Evolutionary conservation across 257 asterid species (phyloP), one percentile per base, ranked within the genome.

Genomic region (Scutellaria galericulata): DNA sequence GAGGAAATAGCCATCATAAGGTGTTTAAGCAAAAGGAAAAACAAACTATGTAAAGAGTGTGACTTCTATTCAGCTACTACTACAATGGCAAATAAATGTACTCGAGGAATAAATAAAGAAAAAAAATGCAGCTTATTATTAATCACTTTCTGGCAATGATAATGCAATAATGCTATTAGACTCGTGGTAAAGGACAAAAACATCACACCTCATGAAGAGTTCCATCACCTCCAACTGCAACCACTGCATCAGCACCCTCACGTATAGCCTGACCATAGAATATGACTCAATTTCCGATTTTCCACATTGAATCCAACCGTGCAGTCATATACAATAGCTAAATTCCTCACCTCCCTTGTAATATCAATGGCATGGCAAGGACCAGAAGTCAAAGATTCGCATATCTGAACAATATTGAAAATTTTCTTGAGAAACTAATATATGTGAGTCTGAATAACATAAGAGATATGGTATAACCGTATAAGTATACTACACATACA

Each of bases 151-250:
- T 37, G 39, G 63, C 31, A 64, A 72, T 18, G 47, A 64, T 66
- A 47, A 53, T 39, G 63, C 15, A 27, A 66, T 8, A 37, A 45
- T 4, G 44, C 62, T 15, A 75, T 15, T 27, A 39, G 5, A 59
- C 51, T 74, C 31, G 27, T 15, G 68, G 12, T 7, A 37, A 66
- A 73, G 58, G 64, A 57, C 41, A 45, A 64, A 31, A 37, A 66
- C 40, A 70, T 35, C 54, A 48, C 75, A 92, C 98, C 96, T 90
- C 98, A 13, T 92, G 98, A 77, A 92, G 96, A 73, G 98, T 92
- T 72, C 98, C 97, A 78, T 92, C 98, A 18, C 98, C 98, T 47
- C 98, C 98, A 75, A 92, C 98, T 14, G 98, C 97, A 78, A 92
- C 75, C 73, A 92, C 96, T 47, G 96, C 98, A 79, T 90, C 90